Percentiles rank a stretch among this genome's conserved stretches.
phyloP scores from a whole-genome alignment of 75 land plant genomes.

The Adiantum capillusveneris region DNA sequence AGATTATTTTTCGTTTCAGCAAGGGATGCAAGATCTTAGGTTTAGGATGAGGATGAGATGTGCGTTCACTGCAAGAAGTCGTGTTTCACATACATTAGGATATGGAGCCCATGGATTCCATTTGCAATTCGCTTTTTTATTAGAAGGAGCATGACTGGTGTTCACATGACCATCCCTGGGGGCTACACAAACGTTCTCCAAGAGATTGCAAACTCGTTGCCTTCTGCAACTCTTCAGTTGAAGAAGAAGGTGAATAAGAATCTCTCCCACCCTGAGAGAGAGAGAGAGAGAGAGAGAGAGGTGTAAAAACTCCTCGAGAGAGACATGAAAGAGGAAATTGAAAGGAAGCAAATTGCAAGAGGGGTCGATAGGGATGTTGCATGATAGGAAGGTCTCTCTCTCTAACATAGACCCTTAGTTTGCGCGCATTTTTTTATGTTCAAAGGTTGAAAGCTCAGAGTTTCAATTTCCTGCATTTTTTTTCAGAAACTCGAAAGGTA shows the following conservation, averaged over 20 bases:
- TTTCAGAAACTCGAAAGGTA: too few species aligned
- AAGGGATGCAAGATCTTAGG: background rate
- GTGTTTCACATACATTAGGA: conserved; percentile 15
- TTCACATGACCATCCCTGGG: conserved; percentile 62
- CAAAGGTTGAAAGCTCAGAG: too few species aligned
- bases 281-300: too few species aligned
- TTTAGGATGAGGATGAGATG: conserved; percentile 7
- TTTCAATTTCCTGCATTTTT: too few species aligned
- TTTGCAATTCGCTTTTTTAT: conserved; percentile 37
- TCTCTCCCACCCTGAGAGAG: background rate
- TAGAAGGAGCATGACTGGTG: conserved; percentile 64
- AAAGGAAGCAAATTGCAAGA: too few species aligned
- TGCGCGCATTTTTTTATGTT: too few species aligned
- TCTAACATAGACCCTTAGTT: too few species aligned
- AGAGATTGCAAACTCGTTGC: conserved; percentile 47
- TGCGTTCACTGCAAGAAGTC: conserved; percentile 15
- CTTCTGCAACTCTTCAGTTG: conserved; percentile 45
- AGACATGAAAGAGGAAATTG: too few species aligned
- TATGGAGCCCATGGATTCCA: conserved; percentile 17
- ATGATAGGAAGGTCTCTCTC: too few species aligned
- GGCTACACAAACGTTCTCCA: conserved; percentile 62
- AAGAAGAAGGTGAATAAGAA: conserved; percentile 34
- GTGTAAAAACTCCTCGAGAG: too few species aligned
- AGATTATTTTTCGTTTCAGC: background rate
- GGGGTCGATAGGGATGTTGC: too few species aligned